phyloP scores from a whole-genome alignment of 768 basidiomycete genomes.

The Dendrothele bispora region DNA sequence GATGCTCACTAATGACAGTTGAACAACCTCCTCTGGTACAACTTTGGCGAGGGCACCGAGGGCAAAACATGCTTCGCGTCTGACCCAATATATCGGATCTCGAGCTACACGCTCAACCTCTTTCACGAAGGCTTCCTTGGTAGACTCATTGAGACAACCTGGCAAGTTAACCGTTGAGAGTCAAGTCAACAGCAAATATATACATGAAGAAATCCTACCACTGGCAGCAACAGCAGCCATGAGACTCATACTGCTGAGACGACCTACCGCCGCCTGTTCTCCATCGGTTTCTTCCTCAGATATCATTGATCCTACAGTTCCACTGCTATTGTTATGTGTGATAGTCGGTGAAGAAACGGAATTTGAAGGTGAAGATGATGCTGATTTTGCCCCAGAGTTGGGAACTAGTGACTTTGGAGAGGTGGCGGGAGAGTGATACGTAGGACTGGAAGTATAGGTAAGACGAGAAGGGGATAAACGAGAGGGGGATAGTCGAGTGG shows the following conservation, averaged over 20 bases:
- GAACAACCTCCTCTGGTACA: conserved; percentile 72
- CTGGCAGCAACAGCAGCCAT: conserved; percentile 86
- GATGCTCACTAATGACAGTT: conserved; percentile 56
- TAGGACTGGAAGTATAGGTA: not conserved
- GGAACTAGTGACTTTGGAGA: no score
- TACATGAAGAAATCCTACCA: conserved; percentile 42
- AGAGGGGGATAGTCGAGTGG: conserved; percentile 7
- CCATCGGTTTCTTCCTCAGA: conserved; percentile 41
- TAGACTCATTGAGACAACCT: conserved; percentile 59
- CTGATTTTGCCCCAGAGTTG: not conserved
- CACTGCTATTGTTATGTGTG: conserved; percentile 19
- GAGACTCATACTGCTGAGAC: conserved; percentile 89
- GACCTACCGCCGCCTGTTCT: conserved; percentile 82
- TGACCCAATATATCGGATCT: conserved; percentile 75
- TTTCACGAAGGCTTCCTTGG: conserved; percentile 63
- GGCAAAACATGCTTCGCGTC: conserved; percentile 85
- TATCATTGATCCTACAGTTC: no score
- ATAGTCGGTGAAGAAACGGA: no score
- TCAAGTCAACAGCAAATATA: conserved; percentile 8
- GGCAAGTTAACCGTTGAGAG: no score
- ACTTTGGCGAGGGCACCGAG: conserved; percentile 88
- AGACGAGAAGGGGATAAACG: not conserved
- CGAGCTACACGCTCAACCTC: conserved; percentile 70
- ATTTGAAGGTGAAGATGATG: not conserved
- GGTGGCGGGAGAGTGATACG: not conserved